These are phyloP conservation scores for Microsporum canis DNA, from an alignment of 2,329 filamentous ascomycete genomes.

Conservation along the genomic window DNA sequence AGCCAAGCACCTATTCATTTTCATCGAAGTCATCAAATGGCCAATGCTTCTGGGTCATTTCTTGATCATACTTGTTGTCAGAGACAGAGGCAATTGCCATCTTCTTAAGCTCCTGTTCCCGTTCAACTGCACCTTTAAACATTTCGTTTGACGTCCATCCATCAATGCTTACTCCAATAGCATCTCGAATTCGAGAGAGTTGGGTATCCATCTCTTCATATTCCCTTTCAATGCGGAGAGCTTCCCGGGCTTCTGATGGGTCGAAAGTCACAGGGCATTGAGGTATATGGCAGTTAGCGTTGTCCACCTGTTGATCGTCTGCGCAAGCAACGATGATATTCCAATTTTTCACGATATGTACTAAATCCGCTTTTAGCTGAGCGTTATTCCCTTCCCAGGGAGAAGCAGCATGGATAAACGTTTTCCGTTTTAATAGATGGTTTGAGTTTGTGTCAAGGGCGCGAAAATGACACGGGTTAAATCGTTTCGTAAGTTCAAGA, in stretches of 20 bases:
- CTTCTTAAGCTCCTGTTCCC: neutral
- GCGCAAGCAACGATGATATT: neutral
- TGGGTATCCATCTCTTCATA: neutral
- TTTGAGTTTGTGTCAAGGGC: neutral
- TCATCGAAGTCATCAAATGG: conserved; percentile 9
- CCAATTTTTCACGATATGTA: neutral
- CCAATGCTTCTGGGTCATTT: conserved; percentile 9
- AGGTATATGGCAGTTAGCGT: neutral
- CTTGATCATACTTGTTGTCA: neutral
- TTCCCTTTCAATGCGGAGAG: neutral
- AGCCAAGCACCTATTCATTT: neutral
- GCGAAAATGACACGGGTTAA: neutral
- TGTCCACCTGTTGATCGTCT: neutral
- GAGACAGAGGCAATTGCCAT: neutral
- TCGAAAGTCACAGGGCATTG: conserved; percentile 3
- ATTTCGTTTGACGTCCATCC: neutral
- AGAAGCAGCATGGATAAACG: neutral
- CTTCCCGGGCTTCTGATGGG: neutral
- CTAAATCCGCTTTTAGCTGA: neutral
- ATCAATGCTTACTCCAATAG: neutral
- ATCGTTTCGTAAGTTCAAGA: neutral
- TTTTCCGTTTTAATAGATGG: neutral
- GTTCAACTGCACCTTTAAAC: neutral
- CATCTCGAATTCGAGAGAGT: neutral
- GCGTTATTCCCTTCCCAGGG: neutral